Evolutionary conservation across 176 grass and related monocot species (phyloP), one percentile per base, ranked within the genome.

Genomic region (Aegilops sharonensis): DNA sequence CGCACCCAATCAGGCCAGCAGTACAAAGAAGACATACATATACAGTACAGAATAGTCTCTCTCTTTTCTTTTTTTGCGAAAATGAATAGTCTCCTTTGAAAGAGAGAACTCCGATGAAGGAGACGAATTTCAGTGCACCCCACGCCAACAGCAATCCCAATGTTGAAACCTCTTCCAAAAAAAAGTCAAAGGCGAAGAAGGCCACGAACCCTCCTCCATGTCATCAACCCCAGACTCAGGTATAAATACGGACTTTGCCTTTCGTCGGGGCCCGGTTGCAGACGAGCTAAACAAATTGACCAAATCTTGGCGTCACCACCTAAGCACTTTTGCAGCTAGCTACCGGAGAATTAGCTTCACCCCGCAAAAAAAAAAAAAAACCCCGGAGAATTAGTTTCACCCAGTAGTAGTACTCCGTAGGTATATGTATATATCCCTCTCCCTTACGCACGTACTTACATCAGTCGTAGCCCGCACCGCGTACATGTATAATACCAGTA

Each of bases 251-350:
- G 65, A 62, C 32, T 52, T 52, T 4, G 18, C 4, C 10, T 17
- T 62, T 83, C 20, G 17, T 5, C 24, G 48, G 48, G 15, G 2
- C 50, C 50, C 50, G 50, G 50, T 54, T 54, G 50, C 50, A n/a
- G 67, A 84, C 21, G 72, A 87, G 27, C 47, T 50, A 75, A 79
- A 68, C 61, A 84, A 35, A 84, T 47, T 81, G 85, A 91, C 81
- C 85, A 81, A 50, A 84, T 61, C 80, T 29, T 47, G 80, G 45
- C 34, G 47, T 74, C 79, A 78, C 78, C 78, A 64, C 84, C 64
- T 78, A 80, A 83, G 78, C 72, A 27, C 74, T 60, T 90, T 78
- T 54, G 73, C 78, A 87, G 39, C 82, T 8, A 71, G 56, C 20
- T 13, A 64, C n/a, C 32, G 11, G 54, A 14, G 1, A 68, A 31